Evolutionary conservation across 1,284 basidiomycete genomes (phyloP).

Genomic region (Phylloporus sp.): DNA sequence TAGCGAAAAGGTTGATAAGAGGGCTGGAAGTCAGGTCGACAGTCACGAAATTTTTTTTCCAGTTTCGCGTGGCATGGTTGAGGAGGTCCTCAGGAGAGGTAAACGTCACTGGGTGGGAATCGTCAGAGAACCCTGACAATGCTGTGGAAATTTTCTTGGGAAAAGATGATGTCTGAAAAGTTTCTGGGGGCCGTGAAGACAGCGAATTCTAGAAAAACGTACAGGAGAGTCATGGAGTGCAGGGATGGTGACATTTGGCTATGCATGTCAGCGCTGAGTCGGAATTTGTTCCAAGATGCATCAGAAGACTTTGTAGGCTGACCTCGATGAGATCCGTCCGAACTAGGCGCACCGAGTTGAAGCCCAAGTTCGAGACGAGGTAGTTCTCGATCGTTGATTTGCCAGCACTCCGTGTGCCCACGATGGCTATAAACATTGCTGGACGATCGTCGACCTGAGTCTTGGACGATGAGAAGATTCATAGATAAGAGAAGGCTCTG

Average conservation of each 20-base stretch:
- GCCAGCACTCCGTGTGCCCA: conserved; percentile 86
- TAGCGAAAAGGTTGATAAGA: conserved; percentile 77
- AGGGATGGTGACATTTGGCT: conserved; percentile 15
- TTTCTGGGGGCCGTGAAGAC: conserved; percentile 7
- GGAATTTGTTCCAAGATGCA: neutral
- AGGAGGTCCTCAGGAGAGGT: conserved; percentile 66
- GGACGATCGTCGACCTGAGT: neutral
- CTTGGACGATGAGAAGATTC: neutral
- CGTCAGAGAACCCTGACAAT: conserved; percentile 29
- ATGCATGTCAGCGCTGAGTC: conserved; percentile 7
- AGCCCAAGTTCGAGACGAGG: conserved; percentile 63
- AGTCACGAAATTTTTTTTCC: conserved; percentile 86
- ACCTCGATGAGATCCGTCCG: conserved; percentile 22
- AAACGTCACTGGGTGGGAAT: conserved; percentile 50
- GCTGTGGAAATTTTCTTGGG: conserved; percentile 37
- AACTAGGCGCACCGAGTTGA: conserved; percentile 52
- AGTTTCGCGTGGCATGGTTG: conserved; percentile 82
- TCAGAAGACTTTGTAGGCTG: conserved; percentile 11
- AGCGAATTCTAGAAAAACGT: conserved; percentile 10
- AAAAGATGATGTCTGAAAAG: conserved; percentile 23
- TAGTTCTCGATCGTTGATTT: conserved; percentile 82
- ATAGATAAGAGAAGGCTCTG: neutral
- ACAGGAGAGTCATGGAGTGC: neutral
- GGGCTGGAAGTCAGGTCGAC: conserved; percentile 69
- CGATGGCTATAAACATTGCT: conserved; percentile 84